These are phyloP conservation scores for Aciculoconidium aculeatum DNA, from an alignment of 805 yeast species.

Conservation along the genomic window DNA sequence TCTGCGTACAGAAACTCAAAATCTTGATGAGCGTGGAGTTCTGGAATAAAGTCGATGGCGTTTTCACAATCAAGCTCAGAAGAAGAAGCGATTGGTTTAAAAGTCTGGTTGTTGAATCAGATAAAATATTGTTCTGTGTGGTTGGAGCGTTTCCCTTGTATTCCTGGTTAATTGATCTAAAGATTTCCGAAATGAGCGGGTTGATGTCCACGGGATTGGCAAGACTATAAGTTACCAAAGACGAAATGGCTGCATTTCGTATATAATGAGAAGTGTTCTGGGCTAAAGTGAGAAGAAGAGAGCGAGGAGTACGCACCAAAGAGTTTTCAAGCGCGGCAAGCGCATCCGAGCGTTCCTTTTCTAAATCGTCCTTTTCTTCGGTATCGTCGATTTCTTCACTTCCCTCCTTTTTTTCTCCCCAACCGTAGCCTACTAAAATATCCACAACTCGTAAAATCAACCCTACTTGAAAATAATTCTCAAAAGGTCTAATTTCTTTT, in stretches of 20 bases:
- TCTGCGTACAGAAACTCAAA: slow-evolving; percentile 41
- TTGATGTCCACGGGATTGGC: slow-evolving; percentile 31
- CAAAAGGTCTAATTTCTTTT: slow-evolving; percentile 21
- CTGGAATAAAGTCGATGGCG: slow-evolving; percentile 29
- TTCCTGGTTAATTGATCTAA: slow-evolving; percentile 25
- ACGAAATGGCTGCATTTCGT: slow-evolving; percentile 28
- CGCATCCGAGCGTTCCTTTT: no score
- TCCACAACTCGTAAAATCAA: slow-evolving; percentile 26
- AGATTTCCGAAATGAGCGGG: slow-evolving; percentile 26
- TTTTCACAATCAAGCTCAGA: slow-evolving; percentile 29
- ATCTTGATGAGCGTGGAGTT: slow-evolving; percentile 36
- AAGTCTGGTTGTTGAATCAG: slow-evolving; percentile 21
- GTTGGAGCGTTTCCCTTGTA: no score
- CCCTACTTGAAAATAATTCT: slow-evolving; percentile 30
- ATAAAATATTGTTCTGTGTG: no score
- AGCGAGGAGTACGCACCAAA: no score
- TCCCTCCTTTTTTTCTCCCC: no score
- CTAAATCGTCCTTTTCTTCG: no score
- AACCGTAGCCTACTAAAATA: no score
- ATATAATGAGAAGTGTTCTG: no score
- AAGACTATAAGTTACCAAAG: slow-evolving; percentile 25
- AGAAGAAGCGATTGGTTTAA: slow-evolving; percentile 31
- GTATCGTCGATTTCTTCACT: no score
- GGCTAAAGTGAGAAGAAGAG: no score
- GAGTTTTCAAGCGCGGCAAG: no score